phyloP scores from a whole-genome alignment of 495 filamentous ascomycete genomes.

The Talaromyces liani region DNA sequence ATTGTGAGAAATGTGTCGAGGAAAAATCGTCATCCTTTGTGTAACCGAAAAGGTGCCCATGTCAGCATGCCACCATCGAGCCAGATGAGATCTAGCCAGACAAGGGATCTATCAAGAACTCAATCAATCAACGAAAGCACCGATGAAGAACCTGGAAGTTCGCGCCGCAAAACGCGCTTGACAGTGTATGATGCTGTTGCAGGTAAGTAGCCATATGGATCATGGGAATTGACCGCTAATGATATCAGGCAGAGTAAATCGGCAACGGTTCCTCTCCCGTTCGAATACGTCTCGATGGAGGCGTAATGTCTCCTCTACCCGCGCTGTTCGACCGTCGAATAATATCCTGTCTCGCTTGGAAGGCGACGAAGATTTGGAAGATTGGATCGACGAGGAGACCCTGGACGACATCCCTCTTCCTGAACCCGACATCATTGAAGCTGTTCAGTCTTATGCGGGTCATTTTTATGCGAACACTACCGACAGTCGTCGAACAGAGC shows the following conservation, averaged over 20 bases:
- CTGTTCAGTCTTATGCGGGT: slow-evolving; percentile 65
- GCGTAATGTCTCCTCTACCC: slow-evolving; percentile 45
- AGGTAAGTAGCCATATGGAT: slow-evolving; percentile 35
- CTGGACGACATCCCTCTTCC: slow-evolving; percentile 47
- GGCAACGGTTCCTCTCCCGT: slow-evolving; percentile 32
- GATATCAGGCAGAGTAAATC: slow-evolving; percentile 42
- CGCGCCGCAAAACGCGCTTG: slow-evolving; percentile 19
- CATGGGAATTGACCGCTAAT: slow-evolving; percentile 2
- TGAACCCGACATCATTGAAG: slow-evolving; percentile 64
- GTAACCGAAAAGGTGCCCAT: background rate
- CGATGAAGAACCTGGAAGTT: slow-evolving; percentile 3
- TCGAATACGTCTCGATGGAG: slow-evolving; percentile 34
- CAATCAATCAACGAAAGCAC: slow-evolving; percentile 2
- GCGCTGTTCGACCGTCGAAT: slow-evolving; percentile 55
- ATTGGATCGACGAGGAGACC: background rate
- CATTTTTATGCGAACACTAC: slow-evolving; percentile 55
- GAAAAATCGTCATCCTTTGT: background rate
- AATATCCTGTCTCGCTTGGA: slow-evolving; percentile 58
- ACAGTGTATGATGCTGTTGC: slow-evolving; percentile 78
- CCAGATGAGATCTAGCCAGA: slow-evolving; percentile 17
- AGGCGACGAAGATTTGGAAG: background rate
- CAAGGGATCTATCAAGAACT: slow-evolving; percentile 12
- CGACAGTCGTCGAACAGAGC: slow-evolving; percentile 27
- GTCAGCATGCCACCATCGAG: background rate
- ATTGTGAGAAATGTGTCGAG: background rate